phyloP scores from a whole-genome alignment of 2,329 filamentous ascomycete species.

The Clarireedia hainanense region DNA sequence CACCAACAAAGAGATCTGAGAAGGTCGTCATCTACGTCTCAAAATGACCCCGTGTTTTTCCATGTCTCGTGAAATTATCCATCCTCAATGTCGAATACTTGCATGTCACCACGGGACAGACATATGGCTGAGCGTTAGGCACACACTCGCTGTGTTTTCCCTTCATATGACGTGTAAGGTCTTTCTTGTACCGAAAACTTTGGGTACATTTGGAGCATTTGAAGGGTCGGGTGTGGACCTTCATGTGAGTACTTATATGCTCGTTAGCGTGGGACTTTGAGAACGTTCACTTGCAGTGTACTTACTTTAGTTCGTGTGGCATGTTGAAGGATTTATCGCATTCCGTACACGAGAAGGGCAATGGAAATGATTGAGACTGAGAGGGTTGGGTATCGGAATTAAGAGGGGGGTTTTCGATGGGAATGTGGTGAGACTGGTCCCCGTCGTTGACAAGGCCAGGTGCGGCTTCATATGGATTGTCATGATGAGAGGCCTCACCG shows the following conservation, averaged over 20 bases:
- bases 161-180: not conserved
- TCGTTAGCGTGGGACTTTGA: not conserved
- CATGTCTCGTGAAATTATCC: not conserved
- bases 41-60: not conserved
- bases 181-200: not conserved
- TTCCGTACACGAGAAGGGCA: not conserved
- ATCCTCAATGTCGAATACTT: slow-evolving; percentile 2
- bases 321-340: not conserved
- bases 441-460: not conserved
- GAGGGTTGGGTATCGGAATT: not conserved
- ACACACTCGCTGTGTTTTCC: not conserved
- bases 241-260: not conserved
- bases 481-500: not conserved
- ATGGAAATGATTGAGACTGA: too few species aligned
- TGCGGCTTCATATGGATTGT: not conserved
- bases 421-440: not conserved
- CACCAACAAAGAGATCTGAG: too few species aligned
- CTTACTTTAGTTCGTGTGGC: not conserved
- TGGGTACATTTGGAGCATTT: not conserved
- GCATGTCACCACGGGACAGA: not conserved
- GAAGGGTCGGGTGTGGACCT: not conserved
- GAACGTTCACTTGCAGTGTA: not conserved
- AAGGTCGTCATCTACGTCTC: not conserved
- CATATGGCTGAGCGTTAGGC: not conserved
- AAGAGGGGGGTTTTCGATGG: not conserved